phyloP scores from a whole-genome alignment of 2,329 filamentous ascomycete genomes.

The Dryadomyces quercus-mongolicae region DNA sequence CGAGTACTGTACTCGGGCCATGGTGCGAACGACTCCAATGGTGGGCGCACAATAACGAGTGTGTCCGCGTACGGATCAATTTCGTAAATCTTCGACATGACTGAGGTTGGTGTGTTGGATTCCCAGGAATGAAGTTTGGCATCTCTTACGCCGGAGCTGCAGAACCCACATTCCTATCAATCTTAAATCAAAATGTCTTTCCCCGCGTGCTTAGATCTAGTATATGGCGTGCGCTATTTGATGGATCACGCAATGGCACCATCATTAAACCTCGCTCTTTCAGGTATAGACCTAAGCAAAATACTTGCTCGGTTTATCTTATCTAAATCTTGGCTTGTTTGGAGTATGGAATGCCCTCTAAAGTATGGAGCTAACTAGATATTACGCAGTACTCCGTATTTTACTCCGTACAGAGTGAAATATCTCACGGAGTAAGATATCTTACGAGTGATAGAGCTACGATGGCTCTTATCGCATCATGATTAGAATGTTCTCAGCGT shows the following conservation, averaged over 20 bases:
- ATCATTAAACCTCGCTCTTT: background rate
- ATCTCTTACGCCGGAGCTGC: background rate
- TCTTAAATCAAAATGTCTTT: background rate
- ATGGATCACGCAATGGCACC: conserved; percentile 4
- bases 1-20: conserved; percentile 9
- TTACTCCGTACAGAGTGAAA: too few relatives aligned
- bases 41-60: conserved; percentile 18
- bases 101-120: background rate
- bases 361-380: too few relatives aligned
- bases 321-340: too few relatives aligned
- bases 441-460: too few relatives aligned
- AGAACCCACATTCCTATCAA: background rate
- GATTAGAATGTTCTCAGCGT: too few relatives aligned
- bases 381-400: too few relatives aligned
- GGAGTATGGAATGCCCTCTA: too few relatives aligned
- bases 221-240: conserved; percentile 7
- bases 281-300: background rate
- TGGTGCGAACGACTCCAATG: conserved; percentile 12
- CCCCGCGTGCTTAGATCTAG: background rate
- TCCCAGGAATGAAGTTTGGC: background rate
- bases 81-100: conserved; percentile 21
- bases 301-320: background rate
- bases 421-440: too few relatives aligned
- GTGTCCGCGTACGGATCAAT: conserved; percentile 22
- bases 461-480: too few relatives aligned